Conservation (phyloP, 106 monocot genomes). For the Dendrobium huoshanense region DNA sequence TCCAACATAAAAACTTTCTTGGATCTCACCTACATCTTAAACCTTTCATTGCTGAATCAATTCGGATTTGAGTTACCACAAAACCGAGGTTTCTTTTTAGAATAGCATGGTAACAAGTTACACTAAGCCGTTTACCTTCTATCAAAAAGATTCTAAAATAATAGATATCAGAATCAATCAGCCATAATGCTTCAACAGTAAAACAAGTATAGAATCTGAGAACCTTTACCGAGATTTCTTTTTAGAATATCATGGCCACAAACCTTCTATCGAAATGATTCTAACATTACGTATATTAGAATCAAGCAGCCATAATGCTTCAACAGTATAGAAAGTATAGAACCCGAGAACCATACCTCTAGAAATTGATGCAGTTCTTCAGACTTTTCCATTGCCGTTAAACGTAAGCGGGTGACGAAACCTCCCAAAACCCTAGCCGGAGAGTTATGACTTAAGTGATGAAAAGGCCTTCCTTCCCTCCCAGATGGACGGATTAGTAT, state of each 20-base stretch:
- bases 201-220: not conserved
- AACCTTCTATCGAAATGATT: not conserved
- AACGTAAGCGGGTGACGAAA: not conserved
- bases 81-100: not conserved
- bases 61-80: not conserved
- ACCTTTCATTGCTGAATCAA: not conserved
- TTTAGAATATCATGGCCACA: no score
- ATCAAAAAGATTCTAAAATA: not conserved
- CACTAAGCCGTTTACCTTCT: not conserved
- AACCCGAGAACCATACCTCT: not conserved
- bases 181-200: not conserved
- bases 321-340: not conserved
- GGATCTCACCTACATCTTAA: not conserved
- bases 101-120: not conserved
- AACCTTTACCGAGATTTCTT: not conserved
- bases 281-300: not conserved
- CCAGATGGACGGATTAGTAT: no score
- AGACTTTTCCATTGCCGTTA: not conserved
- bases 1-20: not conserved
- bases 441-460: no score
- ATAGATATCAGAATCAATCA: not conserved
- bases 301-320: not conserved
- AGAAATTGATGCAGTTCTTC: slow-evolving; percentile 3
- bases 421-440: not conserved
- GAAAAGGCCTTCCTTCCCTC: no score